Evolutionary conservation across 78 protist genomes (phyloP).

Genomic region (Dictyostelium purpureum): DNA sequence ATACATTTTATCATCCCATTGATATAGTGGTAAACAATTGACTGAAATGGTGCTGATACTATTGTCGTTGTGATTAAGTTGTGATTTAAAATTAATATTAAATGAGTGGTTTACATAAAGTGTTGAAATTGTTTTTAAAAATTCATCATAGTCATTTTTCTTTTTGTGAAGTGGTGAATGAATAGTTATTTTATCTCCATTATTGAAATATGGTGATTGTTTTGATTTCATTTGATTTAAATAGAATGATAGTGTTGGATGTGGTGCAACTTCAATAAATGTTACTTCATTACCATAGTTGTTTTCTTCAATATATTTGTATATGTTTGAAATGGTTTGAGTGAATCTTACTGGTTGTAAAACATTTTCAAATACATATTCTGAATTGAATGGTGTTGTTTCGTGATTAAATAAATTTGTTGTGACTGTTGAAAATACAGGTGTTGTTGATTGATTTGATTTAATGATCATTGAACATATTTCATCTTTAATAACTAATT

Average conservation of each 20-base stretch:
- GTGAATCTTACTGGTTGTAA: background rate
- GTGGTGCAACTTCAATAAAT: conserved; percentile 23
- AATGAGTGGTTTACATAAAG: background rate
- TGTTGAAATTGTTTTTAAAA: background rate
- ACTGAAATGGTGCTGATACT: no score
- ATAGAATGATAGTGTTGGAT: conserved; percentile 27
- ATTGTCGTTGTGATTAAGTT: no score
- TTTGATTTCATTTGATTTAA: background rate
- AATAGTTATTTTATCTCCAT: no score
- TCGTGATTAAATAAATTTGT: background rate
- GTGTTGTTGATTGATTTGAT: background rate
- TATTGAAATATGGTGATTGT: background rate
- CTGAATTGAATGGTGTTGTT: background rate
- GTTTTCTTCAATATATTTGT: background rate
- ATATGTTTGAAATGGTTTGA: background rate
- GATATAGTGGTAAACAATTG: background rate
- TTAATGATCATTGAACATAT: background rate
- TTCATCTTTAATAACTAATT: conserved; percentile 1
- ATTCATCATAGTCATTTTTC: background rate
- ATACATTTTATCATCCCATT: conserved; percentile 2
- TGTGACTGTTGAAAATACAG: background rate
- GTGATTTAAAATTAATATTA: background rate
- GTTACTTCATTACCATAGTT: background rate
- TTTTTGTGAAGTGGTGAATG: background rate
- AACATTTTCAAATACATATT: conserved; percentile 15